A percentile compares a stretch with the other conserved stretches of the same genome.
Conservation (phyloP, 495 filamentous ascomycete species). For the Daldinia loculata region DNA sequence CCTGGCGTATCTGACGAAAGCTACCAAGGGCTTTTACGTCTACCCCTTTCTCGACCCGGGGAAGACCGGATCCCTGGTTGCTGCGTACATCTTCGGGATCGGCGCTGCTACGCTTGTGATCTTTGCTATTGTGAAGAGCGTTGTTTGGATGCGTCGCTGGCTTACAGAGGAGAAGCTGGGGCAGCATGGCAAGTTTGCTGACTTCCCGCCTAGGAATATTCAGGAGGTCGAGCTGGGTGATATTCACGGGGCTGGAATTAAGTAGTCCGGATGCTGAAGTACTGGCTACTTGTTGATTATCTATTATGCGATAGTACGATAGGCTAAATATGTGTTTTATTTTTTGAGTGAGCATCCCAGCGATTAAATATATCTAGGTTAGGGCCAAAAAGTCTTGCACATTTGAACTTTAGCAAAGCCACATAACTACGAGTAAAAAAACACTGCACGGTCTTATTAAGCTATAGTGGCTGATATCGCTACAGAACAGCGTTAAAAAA, state of each 20-base stretch:
- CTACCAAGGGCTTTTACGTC: conserved; percentile 74
- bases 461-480: no score
- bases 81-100: conserved; percentile 70
- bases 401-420: no score
- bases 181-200: conserved; percentile 54
- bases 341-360: not conserved
- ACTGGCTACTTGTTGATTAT: not conserved
- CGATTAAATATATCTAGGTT: no score
- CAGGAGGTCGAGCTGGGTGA: not conserved
- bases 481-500: no score
- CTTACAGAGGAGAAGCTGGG: conserved; percentile 62
- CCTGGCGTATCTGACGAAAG: conserved; percentile 76
- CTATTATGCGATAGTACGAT: not conserved
- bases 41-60: conserved; percentile 77
- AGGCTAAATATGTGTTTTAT: not conserved
- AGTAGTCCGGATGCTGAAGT: not conserved
- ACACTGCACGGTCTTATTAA: no score
- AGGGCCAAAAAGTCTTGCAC: no score
- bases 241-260: not conserved
- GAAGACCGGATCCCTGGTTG: conserved; percentile 53
- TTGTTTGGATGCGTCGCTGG: conserved; percentile 59
- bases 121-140: conserved; percentile 63
- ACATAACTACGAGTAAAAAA: no score
- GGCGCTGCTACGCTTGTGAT: conserved; percentile 68
- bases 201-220: not conserved